Evolutionary conservation across 768 basidiomycete species (phyloP).

Genomic region (Suillus lakei): DNA sequence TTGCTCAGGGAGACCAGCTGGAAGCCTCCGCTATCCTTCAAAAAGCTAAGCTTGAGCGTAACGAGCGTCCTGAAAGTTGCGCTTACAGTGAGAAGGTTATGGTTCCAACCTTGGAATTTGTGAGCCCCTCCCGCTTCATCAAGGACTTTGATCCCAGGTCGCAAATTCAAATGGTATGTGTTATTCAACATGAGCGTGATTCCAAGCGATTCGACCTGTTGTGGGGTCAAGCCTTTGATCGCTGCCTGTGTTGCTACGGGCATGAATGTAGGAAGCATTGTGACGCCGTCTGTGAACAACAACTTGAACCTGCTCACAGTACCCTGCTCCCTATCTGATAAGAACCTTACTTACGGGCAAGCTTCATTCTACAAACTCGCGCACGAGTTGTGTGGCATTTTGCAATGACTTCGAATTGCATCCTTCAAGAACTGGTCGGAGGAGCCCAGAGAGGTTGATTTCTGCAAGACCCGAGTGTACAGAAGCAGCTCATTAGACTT

Average conservation of each 20-base stretch:
- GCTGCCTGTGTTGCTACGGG: constrained; percentile 92
- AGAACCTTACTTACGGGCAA: constrained; percentile 61
- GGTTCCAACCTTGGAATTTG: constrained; percentile 86
- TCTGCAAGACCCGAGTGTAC: neutral
- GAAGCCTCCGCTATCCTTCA: constrained; percentile 88
- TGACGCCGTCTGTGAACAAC: constrained; percentile 64
- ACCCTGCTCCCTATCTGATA: constrained; percentile 10
- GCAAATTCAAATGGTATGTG: constrained; percentile 88
- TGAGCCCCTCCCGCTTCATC: constrained; percentile 85
- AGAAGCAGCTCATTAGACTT: neutral
- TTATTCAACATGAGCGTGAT: constrained; percentile 88
- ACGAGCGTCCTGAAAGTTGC: constrained; percentile 9
- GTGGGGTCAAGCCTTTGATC: constrained; percentile 88
- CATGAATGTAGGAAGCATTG: constrained; percentile 91
- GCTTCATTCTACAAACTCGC: constrained; percentile 82
- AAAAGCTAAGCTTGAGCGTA: constrained; percentile 2
- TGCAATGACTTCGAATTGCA: constrained; percentile 86
- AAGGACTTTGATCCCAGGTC: constrained; percentile 78
- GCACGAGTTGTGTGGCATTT: constrained; percentile 83
- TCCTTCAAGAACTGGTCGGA: constrained; percentile 27
- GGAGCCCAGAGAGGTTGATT: neutral
- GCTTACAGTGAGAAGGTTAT: constrained; percentile 81
- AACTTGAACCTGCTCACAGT: constrained; percentile 10
- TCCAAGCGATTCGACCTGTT: constrained; percentile 82
- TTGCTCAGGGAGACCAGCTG: constrained; percentile 86